Percentiles rank a stretch among this genome's conserved stretches.
These are phyloP conservation scores for Saxophila tyrrhenica DNA, from an alignment of 495 filamentous ascomycete genomes.

Conservation along the genomic window DNA sequence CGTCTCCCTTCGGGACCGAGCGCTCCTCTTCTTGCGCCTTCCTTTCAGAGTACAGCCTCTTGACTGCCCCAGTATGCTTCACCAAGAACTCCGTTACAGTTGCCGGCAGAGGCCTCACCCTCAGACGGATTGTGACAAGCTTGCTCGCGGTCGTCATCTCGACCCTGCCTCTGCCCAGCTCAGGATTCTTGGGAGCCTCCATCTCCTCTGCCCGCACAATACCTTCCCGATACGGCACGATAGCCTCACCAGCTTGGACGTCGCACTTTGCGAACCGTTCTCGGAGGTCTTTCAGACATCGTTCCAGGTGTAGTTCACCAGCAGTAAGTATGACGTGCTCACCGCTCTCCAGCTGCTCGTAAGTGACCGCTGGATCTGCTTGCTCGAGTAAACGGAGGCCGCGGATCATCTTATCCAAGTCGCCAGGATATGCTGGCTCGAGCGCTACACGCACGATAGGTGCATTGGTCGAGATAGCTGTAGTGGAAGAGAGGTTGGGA, in stretches of 20 bases:
- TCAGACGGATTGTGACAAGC: slow-evolving; percentile 64
- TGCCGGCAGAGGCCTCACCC: slow-evolving; percentile 68
- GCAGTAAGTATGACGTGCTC: slow-evolving; percentile 94
- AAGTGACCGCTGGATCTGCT: slow-evolving; percentile 90
- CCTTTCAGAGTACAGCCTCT: slow-evolving; percentile 61
- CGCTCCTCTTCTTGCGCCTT: slow-evolving; percentile 36
- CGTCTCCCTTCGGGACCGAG: neutral
- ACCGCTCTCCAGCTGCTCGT: slow-evolving; percentile 83
- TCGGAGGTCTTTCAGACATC: slow-evolving; percentile 84
- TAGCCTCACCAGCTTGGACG: slow-evolving; percentile 85
- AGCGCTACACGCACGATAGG: slow-evolving; percentile 94
- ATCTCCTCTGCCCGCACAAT: slow-evolving; percentile 82
- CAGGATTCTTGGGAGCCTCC: slow-evolving; percentile 74
- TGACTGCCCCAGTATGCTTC: slow-evolving; percentile 68
- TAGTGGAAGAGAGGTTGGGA: slow-evolving; percentile 86
- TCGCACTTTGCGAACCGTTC: slow-evolving; percentile 92
- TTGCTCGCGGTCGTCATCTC: slow-evolving; percentile 67
- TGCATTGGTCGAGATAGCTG: slow-evolving; percentile 47
- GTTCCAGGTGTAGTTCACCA: slow-evolving; percentile 87
- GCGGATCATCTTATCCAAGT: slow-evolving; percentile 85
- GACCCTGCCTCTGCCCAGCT: slow-evolving; percentile 76
- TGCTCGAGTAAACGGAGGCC: slow-evolving; percentile 83
- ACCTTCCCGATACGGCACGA: slow-evolving; percentile 90
- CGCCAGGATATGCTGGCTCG: slow-evolving; percentile 75
- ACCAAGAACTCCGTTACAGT: slow-evolving; percentile 75